These are phyloP conservation scores for Saccharomycopsis hybrid DNA, from an alignment of 1,139 yeast species.

Conservation along the genomic window DNA sequence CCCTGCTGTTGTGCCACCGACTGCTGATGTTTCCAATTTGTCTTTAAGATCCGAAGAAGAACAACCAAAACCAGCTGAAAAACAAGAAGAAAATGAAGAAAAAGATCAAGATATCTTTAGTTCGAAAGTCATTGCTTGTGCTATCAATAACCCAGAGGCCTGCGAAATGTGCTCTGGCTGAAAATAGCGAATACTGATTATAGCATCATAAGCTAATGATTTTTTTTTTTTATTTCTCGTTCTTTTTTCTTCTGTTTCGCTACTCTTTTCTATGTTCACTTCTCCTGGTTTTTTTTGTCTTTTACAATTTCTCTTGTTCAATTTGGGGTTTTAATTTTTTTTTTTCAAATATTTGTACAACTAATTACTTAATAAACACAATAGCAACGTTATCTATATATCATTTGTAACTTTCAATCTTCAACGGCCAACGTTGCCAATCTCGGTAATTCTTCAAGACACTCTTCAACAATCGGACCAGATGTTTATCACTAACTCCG, in stretches of 20 bases:
- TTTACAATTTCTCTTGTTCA: neutral
- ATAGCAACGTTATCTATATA: too few species aligned
- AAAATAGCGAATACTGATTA: constrained; percentile 17
- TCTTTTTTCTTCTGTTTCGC: neutral
- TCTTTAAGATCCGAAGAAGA: constrained; percentile 22
- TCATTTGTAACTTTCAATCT: too few species aligned
- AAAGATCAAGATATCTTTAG: constrained; percentile 68
- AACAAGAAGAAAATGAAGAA: constrained; percentile 31
- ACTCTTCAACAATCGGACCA: too few species aligned
- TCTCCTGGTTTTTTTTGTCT: neutral
- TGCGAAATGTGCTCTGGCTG: constrained; percentile 99
- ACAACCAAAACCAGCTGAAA: constrained; percentile 21
- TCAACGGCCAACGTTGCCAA: too few species aligned
- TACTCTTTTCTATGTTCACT: neutral
- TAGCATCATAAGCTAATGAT: neutral
- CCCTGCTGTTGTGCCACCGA: constrained; percentile 21
- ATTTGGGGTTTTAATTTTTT: too few species aligned
- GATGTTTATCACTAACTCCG: too few species aligned
- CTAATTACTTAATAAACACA: too few species aligned
- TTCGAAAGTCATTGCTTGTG: constrained; percentile 92
- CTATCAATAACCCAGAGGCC: constrained; percentile 92
- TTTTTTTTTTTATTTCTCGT: neutral
- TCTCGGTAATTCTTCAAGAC: too few species aligned
- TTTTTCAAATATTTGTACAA: too few species aligned
- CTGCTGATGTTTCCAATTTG: constrained; percentile 23